A percentile compares a stretch with the other conserved stretches of the same genome.
phyloP scores from a whole-genome alignment of 164 flowering plant species.

The Magnolia officinalis region DNA sequence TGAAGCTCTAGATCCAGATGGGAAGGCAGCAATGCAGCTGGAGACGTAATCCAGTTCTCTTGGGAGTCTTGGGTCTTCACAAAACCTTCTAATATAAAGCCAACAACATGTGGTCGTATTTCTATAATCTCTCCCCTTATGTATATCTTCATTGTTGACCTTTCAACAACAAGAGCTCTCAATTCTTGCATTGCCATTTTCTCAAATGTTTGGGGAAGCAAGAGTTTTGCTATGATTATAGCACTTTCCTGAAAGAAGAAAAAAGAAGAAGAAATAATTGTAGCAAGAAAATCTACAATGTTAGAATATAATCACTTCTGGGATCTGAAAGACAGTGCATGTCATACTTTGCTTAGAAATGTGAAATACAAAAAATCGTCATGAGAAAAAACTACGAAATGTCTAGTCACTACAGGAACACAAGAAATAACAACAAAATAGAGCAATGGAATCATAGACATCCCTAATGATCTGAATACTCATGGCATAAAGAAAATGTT shows the following conservation, averaged over 20 bases:
- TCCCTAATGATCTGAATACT: neutral
- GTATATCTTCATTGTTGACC: constrained; percentile 61
- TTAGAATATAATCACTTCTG: too few relatives aligned
- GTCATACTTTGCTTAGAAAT: too few relatives aligned
- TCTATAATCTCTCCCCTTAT: constrained; percentile 74
- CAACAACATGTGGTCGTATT: constrained; percentile 55
- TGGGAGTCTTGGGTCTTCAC: constrained; percentile 40
- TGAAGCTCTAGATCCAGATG: constrained; percentile 43
- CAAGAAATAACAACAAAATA: neutral
- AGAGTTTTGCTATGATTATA: constrained; percentile 61
- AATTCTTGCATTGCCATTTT: constrained; percentile 71
- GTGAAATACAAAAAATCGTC: too few relatives aligned
- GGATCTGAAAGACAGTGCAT: too few relatives aligned
- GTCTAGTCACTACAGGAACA: neutral
- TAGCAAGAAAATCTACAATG: too few relatives aligned
- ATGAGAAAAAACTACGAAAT: too few relatives aligned
- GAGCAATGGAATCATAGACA: neutral
- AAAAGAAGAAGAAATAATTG: neutral
- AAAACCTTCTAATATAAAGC: constrained; percentile 73
- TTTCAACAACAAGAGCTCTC: constrained; percentile 67
- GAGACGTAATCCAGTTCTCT: constrained; percentile 61
- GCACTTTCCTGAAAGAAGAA: constrained; percentile 69
- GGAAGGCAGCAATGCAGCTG: constrained; percentile 56
- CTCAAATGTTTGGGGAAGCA: constrained; percentile 85
- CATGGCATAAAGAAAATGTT: neutral